Evolutionary conservation across 116 monocot species (phyloP).

Genomic region (Iris pallida): DNA sequence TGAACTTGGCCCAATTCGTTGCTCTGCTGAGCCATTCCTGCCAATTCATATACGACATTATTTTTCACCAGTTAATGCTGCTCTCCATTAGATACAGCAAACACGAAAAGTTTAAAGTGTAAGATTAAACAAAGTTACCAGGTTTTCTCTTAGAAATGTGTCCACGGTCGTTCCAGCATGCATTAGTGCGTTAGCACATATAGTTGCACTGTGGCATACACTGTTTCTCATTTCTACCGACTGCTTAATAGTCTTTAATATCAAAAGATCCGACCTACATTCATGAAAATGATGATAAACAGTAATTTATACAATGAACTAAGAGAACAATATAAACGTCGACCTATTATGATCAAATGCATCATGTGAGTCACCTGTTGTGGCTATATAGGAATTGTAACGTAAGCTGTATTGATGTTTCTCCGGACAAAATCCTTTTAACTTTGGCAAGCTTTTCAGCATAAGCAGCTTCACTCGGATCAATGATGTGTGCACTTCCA

Average conservation of each 20-base stretch:
- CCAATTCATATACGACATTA: conserved; percentile 5
- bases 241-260: conserved; percentile 96
- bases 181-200: conserved; percentile 98
- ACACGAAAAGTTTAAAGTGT: not conserved
- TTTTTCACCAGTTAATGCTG: no score
- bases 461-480: conserved; percentile 54
- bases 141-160: conserved; percentile 92
- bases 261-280: conserved; percentile 84
- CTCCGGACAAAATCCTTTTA: conserved; percentile 87
- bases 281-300: not conserved
- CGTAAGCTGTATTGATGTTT: conserved; percentile 84
- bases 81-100: not conserved
- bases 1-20: conserved; percentile 99
- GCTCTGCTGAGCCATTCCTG: conserved; percentile 99
- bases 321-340: not conserved
- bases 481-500: conserved; percentile 27
- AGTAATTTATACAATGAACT: not conserved
- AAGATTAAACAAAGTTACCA: conserved; percentile 79
- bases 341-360: not conserved
- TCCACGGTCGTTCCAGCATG: conserved; percentile 99
- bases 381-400: conserved; percentile 93
- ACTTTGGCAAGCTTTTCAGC: conserved; percentile 63
- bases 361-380: conserved; percentile 51
- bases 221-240: conserved; percentile 98
- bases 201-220: conserved; percentile 99